Evolutionary conservation across 352 stramenopile genomes (phyloP), one percentile per base, ranked within the genome.

Genomic region (Phytophthora boehmeriae): DNA sequence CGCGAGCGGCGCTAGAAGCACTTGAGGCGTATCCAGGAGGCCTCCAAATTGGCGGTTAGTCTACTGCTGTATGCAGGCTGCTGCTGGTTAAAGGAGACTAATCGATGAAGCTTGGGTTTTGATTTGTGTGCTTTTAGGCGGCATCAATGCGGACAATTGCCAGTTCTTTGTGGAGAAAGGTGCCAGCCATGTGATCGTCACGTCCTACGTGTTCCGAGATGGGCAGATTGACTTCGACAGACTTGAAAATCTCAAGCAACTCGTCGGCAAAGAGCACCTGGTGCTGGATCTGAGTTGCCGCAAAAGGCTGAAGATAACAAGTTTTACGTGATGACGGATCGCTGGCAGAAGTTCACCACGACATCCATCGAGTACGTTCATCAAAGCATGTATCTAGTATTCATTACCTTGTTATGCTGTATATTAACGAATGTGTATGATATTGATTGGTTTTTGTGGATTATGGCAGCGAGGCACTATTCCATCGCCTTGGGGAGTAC

Each of bases 101-200:
- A 36, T 34, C 28, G 27, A 11, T 56, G 16, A 14, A 47, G 6
- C 49, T 4, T 59, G 11, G 35, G 32, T 17, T 11, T 34, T 50
- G 25, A 14, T 62, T 25, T 63, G 30, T 13, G 5, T 63, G 13
- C 11, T 58, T 34, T 17, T 43, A 91, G 87, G 85, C 11, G 85
- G 85, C 2, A 97, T 99, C 47, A 98, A 90, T 27, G 72, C 89
- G n/a, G 78, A 95, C 8, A 99, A 98, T 64, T 97, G 95, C 32
- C 56, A 76, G 23, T 87, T 97, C 66, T 99, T 97, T 76, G 75
- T 99, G 30, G 88, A 98, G 32, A 84, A 90, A 22, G 96, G 97
- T 14, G 97, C 97, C n/a, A 98, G 89, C 36, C 97, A 99, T 71
- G 93, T 99, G 19, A 99, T 99, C 68, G 95, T 99, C 46, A 99